Percentiles rank a stretch among this genome's conserved stretches.
Conservation (phyloP, 2,329 filamentous ascomycete species). For the Tolypocladium pustulatum region DNA sequence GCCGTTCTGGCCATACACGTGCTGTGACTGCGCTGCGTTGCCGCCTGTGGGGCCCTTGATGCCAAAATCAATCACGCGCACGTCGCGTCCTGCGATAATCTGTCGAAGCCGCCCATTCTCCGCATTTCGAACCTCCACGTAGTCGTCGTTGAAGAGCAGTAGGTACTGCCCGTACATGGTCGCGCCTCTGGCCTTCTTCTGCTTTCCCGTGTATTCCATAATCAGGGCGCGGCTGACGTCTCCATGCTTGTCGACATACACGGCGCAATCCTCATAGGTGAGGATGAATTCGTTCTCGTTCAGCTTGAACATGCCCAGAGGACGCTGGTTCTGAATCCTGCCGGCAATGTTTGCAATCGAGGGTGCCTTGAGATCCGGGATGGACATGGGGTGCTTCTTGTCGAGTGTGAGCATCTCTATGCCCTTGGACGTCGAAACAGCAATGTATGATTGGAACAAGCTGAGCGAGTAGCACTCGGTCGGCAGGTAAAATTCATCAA, state of each 20-base stretch:
- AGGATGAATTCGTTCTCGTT: conserved; percentile 88
- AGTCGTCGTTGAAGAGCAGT: conserved; percentile 88
- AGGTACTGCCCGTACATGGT: conserved; percentile 89
- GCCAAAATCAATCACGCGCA: conserved; percentile 83
- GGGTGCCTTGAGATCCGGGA: conserved; percentile 73
- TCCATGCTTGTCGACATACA: conserved; percentile 97
- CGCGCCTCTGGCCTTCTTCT: conserved; percentile 65
- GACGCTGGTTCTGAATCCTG: conserved; percentile 72
- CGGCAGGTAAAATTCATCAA: conserved; percentile 97
- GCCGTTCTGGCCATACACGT: conserved; percentile 22
- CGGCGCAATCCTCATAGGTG: conserved; percentile 89
- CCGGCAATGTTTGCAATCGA: conserved; percentile 77
- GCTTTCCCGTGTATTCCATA: conserved; percentile 96
- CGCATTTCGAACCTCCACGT: conserved; percentile 93
- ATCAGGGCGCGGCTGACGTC: conserved; percentile 89
- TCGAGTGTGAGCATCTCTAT: conserved; percentile 95
- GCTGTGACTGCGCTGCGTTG: conserved; percentile 24
- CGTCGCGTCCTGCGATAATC: conserved; percentile 85
- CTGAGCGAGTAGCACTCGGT: conserved; percentile 92
- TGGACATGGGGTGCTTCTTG: conserved; percentile 91
- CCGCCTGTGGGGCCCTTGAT: conserved; percentile 50
- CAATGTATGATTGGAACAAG: conserved; percentile 88
- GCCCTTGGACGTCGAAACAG: conserved; percentile 81
- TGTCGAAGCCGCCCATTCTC: conserved; percentile 90
- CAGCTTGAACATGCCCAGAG: conserved; percentile 92